Evolutionary conservation across 306 rosid species (phyloP).

Genomic region (Vigna radiata): DNA sequence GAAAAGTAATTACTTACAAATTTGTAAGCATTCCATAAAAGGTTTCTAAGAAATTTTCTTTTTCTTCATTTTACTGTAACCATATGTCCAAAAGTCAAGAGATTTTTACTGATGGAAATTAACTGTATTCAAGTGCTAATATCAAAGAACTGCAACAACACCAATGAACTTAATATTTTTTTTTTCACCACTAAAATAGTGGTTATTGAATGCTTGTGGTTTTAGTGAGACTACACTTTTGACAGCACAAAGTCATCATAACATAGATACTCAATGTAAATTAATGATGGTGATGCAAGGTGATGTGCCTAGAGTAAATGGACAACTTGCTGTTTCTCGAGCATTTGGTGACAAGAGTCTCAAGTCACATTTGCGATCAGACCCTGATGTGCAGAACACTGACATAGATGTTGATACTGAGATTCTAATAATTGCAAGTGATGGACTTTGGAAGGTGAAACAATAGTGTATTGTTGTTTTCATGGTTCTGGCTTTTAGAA

Average conservation of each 20-base stretch:
- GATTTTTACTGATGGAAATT: neutral
- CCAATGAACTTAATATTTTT: neutral
- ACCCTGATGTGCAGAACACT: conserved; percentile 64
- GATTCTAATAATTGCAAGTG: conserved; percentile 83
- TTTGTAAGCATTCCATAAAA: conserved; percentile 1
- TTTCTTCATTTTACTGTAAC: conserved; percentile 15
- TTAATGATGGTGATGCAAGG: conserved; percentile 52
- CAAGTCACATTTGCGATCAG: conserved; percentile 86
- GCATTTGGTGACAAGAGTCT: conserved; percentile 98
- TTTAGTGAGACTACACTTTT: conserved; percentile 4
- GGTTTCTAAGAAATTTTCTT: neutral
- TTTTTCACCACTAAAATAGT: neutral
- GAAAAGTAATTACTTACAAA: neutral
- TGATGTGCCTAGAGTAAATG: conserved; percentile 94
- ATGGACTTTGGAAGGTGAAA: conserved; percentile 95
- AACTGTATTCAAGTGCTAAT: conserved; percentile 9
- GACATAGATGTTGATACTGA: conserved; percentile 57
- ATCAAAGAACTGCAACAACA: conserved; percentile 1
- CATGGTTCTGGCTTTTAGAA: conserved; percentile 21
- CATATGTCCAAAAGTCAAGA: neutral
- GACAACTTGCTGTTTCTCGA: conserved; percentile 94
- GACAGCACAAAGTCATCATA: neutral
- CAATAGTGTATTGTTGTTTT: conserved; percentile 16
- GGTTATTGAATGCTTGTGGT: conserved; percentile 13
- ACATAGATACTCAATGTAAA: conserved; percentile 29